These are phyloP conservation scores for Wickerhamiella sorbophila DNA, from an alignment of 805 yeast genomes.

Conservation along the genomic window DNA sequence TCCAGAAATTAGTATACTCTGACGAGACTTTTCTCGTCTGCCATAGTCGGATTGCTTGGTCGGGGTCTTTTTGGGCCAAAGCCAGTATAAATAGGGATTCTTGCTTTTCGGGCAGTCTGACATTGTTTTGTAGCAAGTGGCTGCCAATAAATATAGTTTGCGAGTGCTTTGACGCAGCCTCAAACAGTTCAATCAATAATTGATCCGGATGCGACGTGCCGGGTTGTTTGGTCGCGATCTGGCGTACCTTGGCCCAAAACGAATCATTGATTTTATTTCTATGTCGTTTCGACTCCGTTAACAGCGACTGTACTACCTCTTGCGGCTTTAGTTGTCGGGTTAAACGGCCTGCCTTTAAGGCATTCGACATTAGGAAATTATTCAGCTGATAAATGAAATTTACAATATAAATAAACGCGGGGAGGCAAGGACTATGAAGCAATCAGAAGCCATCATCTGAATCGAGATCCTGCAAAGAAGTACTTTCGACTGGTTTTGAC, in stretches of 20 bases:
- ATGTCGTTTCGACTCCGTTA: not conserved
- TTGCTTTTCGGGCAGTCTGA: not conserved
- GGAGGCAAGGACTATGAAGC: no score
- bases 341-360: not conserved
- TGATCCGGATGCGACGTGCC: not conserved
- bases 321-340: not conserved
- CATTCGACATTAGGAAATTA: not conserved
- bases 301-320: not conserved
- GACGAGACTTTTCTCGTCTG: not conserved
- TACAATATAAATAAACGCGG: not conserved
- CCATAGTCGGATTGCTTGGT: not conserved
- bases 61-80: not conserved
- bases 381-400: not conserved
- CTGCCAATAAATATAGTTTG: not conserved
- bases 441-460: constrained; percentile 12
- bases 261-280: not conserved
- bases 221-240: not conserved
- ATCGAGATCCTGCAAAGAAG: constrained; percentile 9
- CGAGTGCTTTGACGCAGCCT: not conserved
- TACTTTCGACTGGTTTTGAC: not conserved
- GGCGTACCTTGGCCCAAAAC: not conserved
- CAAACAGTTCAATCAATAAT: not conserved
- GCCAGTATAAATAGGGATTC: not conserved
- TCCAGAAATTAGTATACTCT: not conserved
- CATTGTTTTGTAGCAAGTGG: not conserved